Percentiles rank a stretch among this genome's conserved stretches.
Conservation (phyloP, 139 green algal species). For the Coelastrella sp. region DNA sequence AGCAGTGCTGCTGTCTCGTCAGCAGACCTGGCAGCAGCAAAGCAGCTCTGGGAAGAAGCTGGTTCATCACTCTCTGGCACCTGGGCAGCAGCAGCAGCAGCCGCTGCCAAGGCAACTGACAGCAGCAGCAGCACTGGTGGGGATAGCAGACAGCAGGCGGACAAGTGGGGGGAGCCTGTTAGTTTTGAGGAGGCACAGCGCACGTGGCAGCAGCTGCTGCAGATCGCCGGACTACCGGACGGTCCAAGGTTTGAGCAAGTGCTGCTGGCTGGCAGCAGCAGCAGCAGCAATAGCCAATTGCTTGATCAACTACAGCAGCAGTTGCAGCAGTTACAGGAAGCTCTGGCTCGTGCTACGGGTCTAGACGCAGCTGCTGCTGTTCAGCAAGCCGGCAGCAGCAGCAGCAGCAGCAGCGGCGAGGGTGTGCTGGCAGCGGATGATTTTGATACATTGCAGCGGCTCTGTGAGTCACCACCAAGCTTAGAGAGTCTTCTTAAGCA, state of each 20-base stretch:
- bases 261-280: conserved; percentile 33
- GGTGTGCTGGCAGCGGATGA: background rate
- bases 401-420: background rate
- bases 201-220: conserved; percentile 41
- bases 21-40: conserved; percentile 28
- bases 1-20: background rate
- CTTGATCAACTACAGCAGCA: conserved; percentile 32
- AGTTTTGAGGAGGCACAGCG: conserved; percentile 17
- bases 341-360: background rate
- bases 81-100: conserved; percentile 32
- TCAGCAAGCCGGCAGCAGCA: background rate
- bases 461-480: conserved; percentile 33
- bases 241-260: conserved; percentile 31
- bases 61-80: background rate
- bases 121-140: conserved; percentile 7
- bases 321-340: conserved; percentile 31
- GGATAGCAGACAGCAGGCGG: background rate
- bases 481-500: conserved; percentile 15
- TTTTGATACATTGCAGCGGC: conserved; percentile 16
- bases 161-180: background rate
- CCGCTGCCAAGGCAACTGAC: background rate
- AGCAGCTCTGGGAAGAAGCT: conserved; percentile 10
- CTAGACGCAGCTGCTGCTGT: background rate
- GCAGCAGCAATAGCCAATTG: conserved; percentile 4
- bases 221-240: background rate